A percentile compares a stretch with the other conserved stretches of the same genome.
phyloP scores from a whole-genome alignment of 139 green algal species.

The Diplosphaera chodatii region DNA sequence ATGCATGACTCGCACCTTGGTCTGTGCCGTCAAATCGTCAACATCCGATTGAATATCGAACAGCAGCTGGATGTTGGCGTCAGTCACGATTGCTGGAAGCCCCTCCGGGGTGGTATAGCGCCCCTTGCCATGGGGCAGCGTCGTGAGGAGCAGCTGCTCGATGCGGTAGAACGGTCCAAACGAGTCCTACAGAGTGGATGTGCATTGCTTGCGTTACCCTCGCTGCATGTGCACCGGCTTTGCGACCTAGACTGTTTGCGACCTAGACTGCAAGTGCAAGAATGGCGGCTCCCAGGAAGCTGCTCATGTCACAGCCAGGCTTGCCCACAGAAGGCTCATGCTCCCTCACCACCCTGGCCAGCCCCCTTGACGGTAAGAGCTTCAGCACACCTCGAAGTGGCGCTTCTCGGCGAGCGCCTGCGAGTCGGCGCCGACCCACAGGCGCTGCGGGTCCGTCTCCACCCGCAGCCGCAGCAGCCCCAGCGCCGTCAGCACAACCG shows the following conservation, averaged over 20 bases:
- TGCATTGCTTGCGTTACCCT: no score
- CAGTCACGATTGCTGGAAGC: conserved; percentile 59
- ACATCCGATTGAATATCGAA: conserved; percentile 78
- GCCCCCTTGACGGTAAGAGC: no score
- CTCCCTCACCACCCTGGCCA: no score
- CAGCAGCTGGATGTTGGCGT: conserved; percentile 58
- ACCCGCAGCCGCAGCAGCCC: conserved; percentile 51
- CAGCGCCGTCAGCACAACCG: conserved; percentile 37
- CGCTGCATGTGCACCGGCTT: no score
- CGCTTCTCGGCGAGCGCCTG: conserved; percentile 57
- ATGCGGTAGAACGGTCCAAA: conserved; percentile 91
- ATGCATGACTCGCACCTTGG: conserved; percentile 28
- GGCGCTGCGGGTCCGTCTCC: conserved; percentile 46
- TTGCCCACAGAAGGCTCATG: no score
- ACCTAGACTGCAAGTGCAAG: no score
- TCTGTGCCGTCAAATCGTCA: conserved; percentile 24
- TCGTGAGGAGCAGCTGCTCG: conserved; percentile 66
- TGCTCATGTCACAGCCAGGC: no score
- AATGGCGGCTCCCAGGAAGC: no score
- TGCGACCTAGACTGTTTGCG: no score
- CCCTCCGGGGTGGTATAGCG: conserved; percentile 19
- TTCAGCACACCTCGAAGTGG: conserved; percentile 50
- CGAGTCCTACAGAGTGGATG: conserved; percentile 47
- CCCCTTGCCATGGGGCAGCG: conserved; percentile 16
- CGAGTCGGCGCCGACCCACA: conserved; percentile 74